These are phyloP conservation scores for Saxophila tyrrhenica DNA, from an alignment of 495 filamentous ascomycete species.

Conservation along the genomic window DNA sequence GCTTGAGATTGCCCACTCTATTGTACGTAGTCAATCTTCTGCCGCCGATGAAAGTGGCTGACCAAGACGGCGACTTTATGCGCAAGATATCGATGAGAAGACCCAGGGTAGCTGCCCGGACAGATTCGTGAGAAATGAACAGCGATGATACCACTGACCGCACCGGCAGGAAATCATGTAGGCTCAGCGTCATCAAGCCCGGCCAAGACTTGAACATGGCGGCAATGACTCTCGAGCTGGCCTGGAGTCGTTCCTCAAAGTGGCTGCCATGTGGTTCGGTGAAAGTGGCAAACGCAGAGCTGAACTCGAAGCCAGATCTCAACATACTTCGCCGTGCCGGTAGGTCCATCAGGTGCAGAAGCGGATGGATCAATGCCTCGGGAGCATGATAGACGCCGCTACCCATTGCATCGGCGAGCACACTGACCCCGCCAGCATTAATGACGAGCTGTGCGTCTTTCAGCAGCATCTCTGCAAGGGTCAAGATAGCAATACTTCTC, in stretches of 20 bases:
- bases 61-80: conserved; percentile 94
- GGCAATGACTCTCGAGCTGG: conserved; percentile 74
- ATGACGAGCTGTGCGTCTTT: conserved; percentile 70
- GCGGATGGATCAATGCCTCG: conserved; percentile 70
- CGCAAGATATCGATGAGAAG: conserved; percentile 81
- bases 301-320: conserved; percentile 57
- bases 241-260: conserved; percentile 64
- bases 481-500: conserved; percentile 80
- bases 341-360: conserved; percentile 78
- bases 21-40: conserved; percentile 85
- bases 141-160: conserved; percentile 70
- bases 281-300: conserved; percentile 53
- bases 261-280: conserved; percentile 67
- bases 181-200: conserved; percentile 69
- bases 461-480: conserved; percentile 79
- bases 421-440: conserved; percentile 66
- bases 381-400: conserved; percentile 88
- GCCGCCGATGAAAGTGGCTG: conserved; percentile 86
- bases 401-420: conserved; percentile 72
- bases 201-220: conserved; percentile 92
- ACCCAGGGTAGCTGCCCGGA: conserved; percentile 60
- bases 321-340: conserved; percentile 71
- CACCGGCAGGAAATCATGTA: conserved; percentile 73
- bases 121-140: conserved; percentile 55
- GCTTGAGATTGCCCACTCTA: conserved; percentile 76